Evolutionary conservation across 164 flowering plant genomes (phyloP).

Genomic region (Umbilicus rupestris): DNA sequence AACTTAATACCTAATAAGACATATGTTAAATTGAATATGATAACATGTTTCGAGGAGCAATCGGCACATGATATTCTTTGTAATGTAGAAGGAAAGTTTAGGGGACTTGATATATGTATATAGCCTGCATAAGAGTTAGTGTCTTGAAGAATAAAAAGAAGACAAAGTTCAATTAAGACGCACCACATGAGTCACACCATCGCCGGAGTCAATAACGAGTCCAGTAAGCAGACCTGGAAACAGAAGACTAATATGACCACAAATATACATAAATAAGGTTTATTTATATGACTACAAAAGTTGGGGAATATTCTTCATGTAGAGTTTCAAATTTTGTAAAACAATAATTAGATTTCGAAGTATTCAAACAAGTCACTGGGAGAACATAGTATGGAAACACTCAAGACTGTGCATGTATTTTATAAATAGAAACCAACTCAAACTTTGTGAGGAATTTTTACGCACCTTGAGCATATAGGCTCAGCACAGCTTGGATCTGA

Average conservation of each 20-base stretch:
- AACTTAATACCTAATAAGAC: too few species aligned
- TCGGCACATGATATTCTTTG: too few species aligned
- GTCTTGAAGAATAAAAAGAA: not conserved
- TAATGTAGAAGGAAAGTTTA: not conserved
- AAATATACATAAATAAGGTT: constrained; percentile 22
- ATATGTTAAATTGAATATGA: too few species aligned
- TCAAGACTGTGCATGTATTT: too few species aligned
- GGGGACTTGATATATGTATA: too few species aligned
- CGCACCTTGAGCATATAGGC: constrained; percentile 98
- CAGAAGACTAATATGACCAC: constrained; percentile 6
- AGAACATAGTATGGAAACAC: too few species aligned
- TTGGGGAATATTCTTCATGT: too few species aligned
- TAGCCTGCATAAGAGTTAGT: not conserved
- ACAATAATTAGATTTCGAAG: too few species aligned
- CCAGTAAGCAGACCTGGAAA: constrained; percentile 88
- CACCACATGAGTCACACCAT: constrained; percentile 99
- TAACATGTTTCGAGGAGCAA: too few species aligned
- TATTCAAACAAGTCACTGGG: too few species aligned
- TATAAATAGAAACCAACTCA: not conserved
- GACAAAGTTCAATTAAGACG: constrained; percentile 6
- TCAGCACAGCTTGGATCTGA: constrained; percentile 96
- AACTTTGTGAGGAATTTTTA: constrained; percentile 17
- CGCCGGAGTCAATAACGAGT: constrained; percentile 96
- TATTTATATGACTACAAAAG: too few species aligned
- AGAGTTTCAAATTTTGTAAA: too few species aligned